Evolutionary conservation across 495 filamentous ascomycete species (phyloP).

Genomic region (Tuber indicum): DNA sequence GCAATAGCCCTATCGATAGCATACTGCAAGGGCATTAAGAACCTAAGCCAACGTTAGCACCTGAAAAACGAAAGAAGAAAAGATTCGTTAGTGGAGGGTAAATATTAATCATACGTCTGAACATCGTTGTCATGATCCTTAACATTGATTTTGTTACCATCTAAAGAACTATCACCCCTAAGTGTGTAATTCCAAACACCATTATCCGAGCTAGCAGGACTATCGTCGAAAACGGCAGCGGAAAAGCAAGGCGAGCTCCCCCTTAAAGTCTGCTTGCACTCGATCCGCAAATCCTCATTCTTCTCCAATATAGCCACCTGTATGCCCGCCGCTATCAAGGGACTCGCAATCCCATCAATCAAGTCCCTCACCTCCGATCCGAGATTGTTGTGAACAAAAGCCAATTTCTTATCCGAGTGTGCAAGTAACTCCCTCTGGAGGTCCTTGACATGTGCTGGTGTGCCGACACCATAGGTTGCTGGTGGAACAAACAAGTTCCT

Average conservation of each 20-base stretch:
- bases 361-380: constrained; percentile 67
- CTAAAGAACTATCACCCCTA: constrained; percentile 61
- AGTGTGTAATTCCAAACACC: constrained; percentile 81
- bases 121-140: constrained; percentile 57
- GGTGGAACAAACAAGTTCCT: constrained; percentile 62
- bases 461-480: constrained; percentile 61
- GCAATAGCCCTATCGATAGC: constrained; percentile 70
- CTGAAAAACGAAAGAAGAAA: not conserved
- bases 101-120: constrained; percentile 52
- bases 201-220: constrained; percentile 48
- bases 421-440: constrained; percentile 54
- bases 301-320: constrained; percentile 51
- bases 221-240: constrained; percentile 61
- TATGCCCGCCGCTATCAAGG: constrained; percentile 48
- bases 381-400: constrained; percentile 71
- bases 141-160: constrained; percentile 52
- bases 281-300: constrained; percentile 52
- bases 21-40: constrained; percentile 65
- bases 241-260: constrained; percentile 68
- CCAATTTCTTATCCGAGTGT: constrained; percentile 55
- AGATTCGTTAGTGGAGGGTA: not conserved
- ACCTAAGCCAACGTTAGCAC: constrained; percentile 10
- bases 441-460: constrained; percentile 52
- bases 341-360: constrained; percentile 55
- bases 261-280: constrained; percentile 61